phyloP scores from a whole-genome alignment of 176 grass and related monocot genomes.

The Eragrostis curvula region DNA sequence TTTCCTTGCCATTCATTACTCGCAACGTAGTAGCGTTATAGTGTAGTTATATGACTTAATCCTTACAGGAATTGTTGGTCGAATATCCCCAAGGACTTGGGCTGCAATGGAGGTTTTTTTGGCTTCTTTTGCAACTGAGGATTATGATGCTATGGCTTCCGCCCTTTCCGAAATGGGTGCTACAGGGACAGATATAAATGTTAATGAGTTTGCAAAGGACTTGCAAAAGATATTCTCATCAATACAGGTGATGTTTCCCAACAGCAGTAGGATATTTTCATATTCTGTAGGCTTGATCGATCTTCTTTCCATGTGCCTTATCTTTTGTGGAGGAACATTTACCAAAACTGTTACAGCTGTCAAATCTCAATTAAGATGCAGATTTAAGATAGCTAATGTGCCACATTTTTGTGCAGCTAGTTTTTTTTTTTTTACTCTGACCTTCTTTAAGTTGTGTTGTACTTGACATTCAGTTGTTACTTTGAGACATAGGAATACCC shows the following conservation, averaged over 20 bases:
- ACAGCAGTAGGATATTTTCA: slow-evolving; percentile 20
- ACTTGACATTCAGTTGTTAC: neutral
- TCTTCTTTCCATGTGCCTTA: neutral
- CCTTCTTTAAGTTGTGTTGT: slow-evolving; percentile 3
- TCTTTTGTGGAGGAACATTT: slow-evolving; percentile 21
- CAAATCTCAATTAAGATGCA: slow-evolving; percentile 9
- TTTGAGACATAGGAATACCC: neutral
- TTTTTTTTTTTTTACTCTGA: neutral
- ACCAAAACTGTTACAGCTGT: neutral
- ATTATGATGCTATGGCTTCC: slow-evolving; percentile 87
- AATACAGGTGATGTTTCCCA: slow-evolving; percentile 70
- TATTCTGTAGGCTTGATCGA: neutral
- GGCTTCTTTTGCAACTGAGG: slow-evolving; percentile 82
- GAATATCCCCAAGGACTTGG: slow-evolving; percentile 90
- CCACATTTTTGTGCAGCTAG: slow-evolving; percentile 13
- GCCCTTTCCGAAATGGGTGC: slow-evolving; percentile 93
- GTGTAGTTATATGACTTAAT: slow-evolving; percentile 17
- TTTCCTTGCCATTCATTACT: neutral
- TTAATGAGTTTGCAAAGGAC: slow-evolving; percentile 80
- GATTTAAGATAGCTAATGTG: slow-evolving; percentile 13
- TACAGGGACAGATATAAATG: slow-evolving; percentile 83
- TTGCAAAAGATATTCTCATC: slow-evolving; percentile 90
- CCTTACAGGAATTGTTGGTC: slow-evolving; percentile 86
- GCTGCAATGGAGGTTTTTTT: slow-evolving; percentile 97
- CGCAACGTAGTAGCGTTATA: neutral